Percentiles rank a stretch among this genome's conserved stretches.
Evolutionary conservation across 495 filamentous ascomycete genomes (phyloP).

Genomic region (Podospora sp.): DNA sequence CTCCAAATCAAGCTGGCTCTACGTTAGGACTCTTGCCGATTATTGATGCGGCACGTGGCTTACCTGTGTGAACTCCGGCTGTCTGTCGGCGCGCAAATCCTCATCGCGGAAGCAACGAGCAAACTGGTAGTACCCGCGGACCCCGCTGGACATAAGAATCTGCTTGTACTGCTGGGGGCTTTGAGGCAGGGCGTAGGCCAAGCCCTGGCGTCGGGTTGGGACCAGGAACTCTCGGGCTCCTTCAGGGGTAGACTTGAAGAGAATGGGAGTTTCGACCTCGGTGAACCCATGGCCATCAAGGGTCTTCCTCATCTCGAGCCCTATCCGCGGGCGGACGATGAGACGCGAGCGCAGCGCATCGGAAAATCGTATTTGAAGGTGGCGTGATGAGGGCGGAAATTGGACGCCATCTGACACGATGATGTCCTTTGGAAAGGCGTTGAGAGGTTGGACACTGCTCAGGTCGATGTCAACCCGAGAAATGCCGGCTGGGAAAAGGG

Average conservation of each 20-base stretch:
- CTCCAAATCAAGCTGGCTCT: slow-evolving; percentile 78
- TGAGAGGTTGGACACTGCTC: slow-evolving; percentile 65
- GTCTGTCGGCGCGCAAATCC: slow-evolving; percentile 87
- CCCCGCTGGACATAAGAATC: slow-evolving; percentile 90
- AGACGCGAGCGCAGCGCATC: slow-evolving; percentile 60
- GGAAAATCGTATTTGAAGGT: slow-evolving; percentile 82
- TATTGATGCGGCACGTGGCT: not conserved
- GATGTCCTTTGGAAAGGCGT: slow-evolving; percentile 75
- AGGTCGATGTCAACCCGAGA: slow-evolving; percentile 44
- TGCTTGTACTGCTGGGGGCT: slow-evolving; percentile 99
- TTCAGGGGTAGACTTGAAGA: slow-evolving; percentile 98
- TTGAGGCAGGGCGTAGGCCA: slow-evolving; percentile 89
- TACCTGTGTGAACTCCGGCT: slow-evolving; percentile 97
- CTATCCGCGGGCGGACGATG: slow-evolving; percentile 57
- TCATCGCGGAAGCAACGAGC: slow-evolving; percentile 96
- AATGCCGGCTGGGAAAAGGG: slow-evolving; percentile 22
- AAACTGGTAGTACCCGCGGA: slow-evolving; percentile 84
- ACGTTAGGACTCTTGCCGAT: slow-evolving; percentile 18
- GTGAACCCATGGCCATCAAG: slow-evolving; percentile 61
- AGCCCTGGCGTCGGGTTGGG: slow-evolving; percentile 70
- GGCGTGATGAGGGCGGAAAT: slow-evolving; percentile 72
- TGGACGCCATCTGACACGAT: slow-evolving; percentile 69
- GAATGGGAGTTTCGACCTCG: slow-evolving; percentile 86
- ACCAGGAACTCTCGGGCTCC: slow-evolving; percentile 96
- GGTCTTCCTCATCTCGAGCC: slow-evolving; percentile 56